Evolutionary conservation across 495 filamentous ascomycete species (phyloP).

Genomic region (Hypoxylon fragiforme): DNA sequence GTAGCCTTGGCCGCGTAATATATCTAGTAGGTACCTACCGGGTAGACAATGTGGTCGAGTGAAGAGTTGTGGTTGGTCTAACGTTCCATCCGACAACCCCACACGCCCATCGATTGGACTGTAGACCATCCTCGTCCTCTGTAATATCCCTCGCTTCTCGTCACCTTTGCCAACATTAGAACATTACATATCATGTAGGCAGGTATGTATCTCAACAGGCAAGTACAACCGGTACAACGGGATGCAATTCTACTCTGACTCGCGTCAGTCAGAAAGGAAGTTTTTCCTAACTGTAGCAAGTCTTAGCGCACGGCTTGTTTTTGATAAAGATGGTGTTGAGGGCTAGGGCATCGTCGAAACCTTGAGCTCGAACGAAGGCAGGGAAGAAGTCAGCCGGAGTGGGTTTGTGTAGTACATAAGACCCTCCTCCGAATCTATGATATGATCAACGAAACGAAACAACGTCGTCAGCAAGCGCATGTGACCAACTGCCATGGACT

Average conservation of each 20-base stretch:
- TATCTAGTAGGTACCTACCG: no score
- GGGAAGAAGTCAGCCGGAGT: neutral
- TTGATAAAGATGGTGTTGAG: conserved; percentile 21
- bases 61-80: conserved; percentile 13
- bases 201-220: conserved; percentile 11
- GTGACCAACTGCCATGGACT: conserved; percentile 26
- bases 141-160: conserved; percentile 12
- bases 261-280: conserved; percentile 16
- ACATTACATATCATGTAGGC: no score
- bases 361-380: neutral
- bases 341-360: conserved; percentile 21
- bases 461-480: conserved; percentile 33
- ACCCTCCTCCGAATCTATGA: conserved; percentile 9
- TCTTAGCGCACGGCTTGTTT: conserved; percentile 21
- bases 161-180: neutral
- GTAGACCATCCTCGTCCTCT: neutral
- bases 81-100: conserved; percentile 22
- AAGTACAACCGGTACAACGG: conserved; percentile 24
- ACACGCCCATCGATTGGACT: conserved; percentile 10
- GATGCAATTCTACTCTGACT: conserved; percentile 3
- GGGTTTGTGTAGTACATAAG: conserved; percentile 15
- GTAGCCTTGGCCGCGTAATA: conserved; percentile 22
- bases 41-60: no score
- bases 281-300: conserved; percentile 11
- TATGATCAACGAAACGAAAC: conserved; percentile 25